These are phyloP conservation scores for Letharia columbiana DNA, from an alignment of 495 filamentous ascomycete species.

Conservation along the genomic window DNA sequence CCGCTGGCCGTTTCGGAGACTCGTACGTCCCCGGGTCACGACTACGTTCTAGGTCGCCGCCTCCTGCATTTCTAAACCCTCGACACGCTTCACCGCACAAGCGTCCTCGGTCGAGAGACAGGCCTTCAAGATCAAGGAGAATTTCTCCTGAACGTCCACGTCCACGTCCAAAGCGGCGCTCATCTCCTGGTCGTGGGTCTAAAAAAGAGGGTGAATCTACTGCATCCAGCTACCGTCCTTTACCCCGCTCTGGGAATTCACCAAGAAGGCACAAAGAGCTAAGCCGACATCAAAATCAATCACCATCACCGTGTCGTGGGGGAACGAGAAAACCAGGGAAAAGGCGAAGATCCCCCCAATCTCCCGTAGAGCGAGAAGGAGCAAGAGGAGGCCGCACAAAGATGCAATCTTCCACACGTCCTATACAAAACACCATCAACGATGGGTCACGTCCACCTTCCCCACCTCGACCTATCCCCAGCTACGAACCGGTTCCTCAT, in stretches of 20 bases:
- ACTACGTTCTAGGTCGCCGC: slow-evolving; percentile 16
- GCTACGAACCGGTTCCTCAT: slow-evolving; percentile 31
- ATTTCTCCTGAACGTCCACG: slow-evolving; percentile 15
- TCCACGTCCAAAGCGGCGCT: slow-evolving; percentile 14
- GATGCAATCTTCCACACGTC: slow-evolving; percentile 31
- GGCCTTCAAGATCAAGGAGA: slow-evolving; percentile 7
- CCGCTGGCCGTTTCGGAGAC: slow-evolving; percentile 17
- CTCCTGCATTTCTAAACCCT: slow-evolving; percentile 13
- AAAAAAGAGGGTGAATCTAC: slow-evolving; percentile 7
- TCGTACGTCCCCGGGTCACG: slow-evolving; percentile 24
- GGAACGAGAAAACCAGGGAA: background rate
- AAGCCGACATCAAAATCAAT: slow-evolving; percentile 2
- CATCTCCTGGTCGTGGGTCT: slow-evolving; percentile 7
- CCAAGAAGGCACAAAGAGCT: slow-evolving; percentile 8
- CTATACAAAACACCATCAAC: slow-evolving; percentile 27
- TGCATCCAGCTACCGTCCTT: slow-evolving; percentile 5
- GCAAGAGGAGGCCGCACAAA: slow-evolving; percentile 16
- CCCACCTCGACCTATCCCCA: slow-evolving; percentile 34
- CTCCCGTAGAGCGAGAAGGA: slow-evolving; percentile 12
- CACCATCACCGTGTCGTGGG: background rate
- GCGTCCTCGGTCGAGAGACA: slow-evolving; percentile 22
- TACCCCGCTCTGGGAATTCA: slow-evolving; percentile 5
- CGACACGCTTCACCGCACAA: slow-evolving; percentile 7
- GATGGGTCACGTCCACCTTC: slow-evolving; percentile 33
- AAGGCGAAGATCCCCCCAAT: background rate